Percentiles rank a stretch among this genome's conserved stretches.
Evolutionary conservation across 257 asterid species (phyloP).

Genomic region (Ilex asprella): DNA sequence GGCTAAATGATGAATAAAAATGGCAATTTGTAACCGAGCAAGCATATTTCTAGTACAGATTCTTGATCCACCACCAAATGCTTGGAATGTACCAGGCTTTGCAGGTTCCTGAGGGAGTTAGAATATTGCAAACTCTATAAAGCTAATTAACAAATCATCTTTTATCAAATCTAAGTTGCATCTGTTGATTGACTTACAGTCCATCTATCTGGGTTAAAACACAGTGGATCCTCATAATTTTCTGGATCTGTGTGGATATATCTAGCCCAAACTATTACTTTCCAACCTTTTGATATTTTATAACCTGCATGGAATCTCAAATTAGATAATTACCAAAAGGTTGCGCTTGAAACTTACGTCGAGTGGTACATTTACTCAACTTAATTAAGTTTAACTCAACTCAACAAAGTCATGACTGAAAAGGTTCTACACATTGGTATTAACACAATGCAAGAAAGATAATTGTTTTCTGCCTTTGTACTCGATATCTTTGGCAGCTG

Average conservation of each 20-base stretch:
- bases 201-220: constrained; percentile 65
- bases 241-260: constrained; percentile 48
- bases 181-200: constrained; percentile 22
- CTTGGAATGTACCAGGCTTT: constrained; percentile 41
- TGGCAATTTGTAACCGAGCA: constrained; percentile 42
- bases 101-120: constrained; percentile 25
- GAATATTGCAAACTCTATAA: neutral
- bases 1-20: constrained; percentile 46
- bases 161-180: neutral
- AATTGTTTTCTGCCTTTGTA: constrained; percentile 30
- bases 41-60: constrained; percentile 58
- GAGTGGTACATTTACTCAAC: too few species aligned
- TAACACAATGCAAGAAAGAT: neutral
- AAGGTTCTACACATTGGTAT: neutral
- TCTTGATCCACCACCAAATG: constrained; percentile 59
- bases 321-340: neutral
- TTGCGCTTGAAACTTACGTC: neutral
- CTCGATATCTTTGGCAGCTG: constrained; percentile 37
- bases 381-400: neutral
- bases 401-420: neutral
- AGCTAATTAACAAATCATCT: neutral
- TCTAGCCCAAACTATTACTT: constrained; percentile 44
- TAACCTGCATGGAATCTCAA: constrained; percentile 26
- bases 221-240: constrained; percentile 46
- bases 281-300: constrained; percentile 59